Conservation (phyloP, 2,329 filamentous ascomycete species). For the Microsporum audouinii region DNA sequence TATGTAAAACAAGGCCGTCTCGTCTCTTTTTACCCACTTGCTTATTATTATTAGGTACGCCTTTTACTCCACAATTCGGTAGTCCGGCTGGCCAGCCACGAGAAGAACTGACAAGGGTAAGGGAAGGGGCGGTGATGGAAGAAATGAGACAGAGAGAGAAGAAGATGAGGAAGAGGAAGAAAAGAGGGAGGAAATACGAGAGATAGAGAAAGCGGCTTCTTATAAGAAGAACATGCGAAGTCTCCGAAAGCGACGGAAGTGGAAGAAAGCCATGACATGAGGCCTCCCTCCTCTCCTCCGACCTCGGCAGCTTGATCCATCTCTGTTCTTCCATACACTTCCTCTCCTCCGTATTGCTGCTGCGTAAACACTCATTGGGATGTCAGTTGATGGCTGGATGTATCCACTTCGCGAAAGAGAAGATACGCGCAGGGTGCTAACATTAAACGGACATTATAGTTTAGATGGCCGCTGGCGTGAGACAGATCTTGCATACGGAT, state of each 20-base stretch:
- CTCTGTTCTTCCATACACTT: background rate
- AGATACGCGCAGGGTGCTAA: background rate
- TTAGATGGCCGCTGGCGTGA: constrained; percentile 22
- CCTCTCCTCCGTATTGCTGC: background rate
- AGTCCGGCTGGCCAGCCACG: background rate
- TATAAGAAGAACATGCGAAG: background rate
- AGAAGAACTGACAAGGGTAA: background rate
- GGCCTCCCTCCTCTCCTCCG: background rate
- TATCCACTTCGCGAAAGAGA: background rate
- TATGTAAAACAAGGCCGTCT: background rate
- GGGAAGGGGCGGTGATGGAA: background rate
- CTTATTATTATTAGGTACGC: background rate
- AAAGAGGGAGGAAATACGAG: background rate
- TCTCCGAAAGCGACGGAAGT: background rate
- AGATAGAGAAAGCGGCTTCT: background rate
- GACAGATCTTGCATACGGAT: constrained; percentile 34
- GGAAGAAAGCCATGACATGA: background rate
- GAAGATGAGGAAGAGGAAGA: background rate
- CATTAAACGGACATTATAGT: constrained; percentile 17
- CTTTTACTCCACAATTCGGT: background rate
- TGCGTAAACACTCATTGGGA: background rate
- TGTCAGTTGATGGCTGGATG: background rate
- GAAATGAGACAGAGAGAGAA: background rate
- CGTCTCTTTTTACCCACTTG: background rate
- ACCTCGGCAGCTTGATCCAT: background rate